Conservation (phyloP, 2,329 filamentous ascomycete genomes). For the Aspergillus neotritici region DNA sequence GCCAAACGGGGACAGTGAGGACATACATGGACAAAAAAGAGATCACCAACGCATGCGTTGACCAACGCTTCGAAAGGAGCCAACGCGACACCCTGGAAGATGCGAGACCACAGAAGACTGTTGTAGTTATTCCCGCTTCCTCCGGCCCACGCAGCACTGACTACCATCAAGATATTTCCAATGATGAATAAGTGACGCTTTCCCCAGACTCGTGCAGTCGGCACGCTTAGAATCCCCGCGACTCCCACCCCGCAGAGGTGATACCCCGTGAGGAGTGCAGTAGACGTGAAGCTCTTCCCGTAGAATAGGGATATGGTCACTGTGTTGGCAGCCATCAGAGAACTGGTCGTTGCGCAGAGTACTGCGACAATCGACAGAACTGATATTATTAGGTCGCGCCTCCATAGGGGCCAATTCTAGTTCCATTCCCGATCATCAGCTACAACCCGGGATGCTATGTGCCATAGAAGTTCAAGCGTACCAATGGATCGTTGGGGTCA, state of each 20-base stretch:
- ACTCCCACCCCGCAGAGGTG: slow-evolving; percentile 78
- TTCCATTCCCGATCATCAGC: neutral
- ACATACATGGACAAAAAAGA: slow-evolving; percentile 80
- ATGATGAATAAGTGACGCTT: slow-evolving; percentile 84
- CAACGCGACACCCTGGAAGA: slow-evolving; percentile 79
- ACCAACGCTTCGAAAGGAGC: slow-evolving; percentile 88
- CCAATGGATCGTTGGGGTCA: slow-evolving; percentile 82
- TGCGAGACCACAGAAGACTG: slow-evolving; percentile 68
- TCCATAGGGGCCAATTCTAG: slow-evolving; percentile 80
- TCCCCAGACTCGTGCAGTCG: slow-evolving; percentile 83
- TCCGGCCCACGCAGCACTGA: slow-evolving; percentile 73
- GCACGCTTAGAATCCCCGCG: slow-evolving; percentile 78
- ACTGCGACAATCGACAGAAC: slow-evolving; percentile 75
- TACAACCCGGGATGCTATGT: neutral
- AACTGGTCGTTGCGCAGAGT: slow-evolving; percentile 76
- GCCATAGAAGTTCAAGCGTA: slow-evolving; percentile 27
- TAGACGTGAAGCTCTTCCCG: slow-evolving; percentile 60
- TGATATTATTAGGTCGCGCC: slow-evolving; percentile 72
- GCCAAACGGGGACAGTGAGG: neutral
- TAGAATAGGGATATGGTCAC: slow-evolving; percentile 68
- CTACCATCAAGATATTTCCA: slow-evolving; percentile 67
- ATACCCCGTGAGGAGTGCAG: slow-evolving; percentile 80
- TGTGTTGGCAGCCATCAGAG: slow-evolving; percentile 84
- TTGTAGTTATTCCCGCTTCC: slow-evolving; percentile 61
- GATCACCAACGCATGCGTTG: slow-evolving; percentile 80